A percentile compares a stretch with the other conserved stretches of the same genome.
These are phyloP conservation scores for Pseudogymnoascus sp. DNA, from an alignment of 2,329 filamentous ascomycete genomes.

Conservation along the genomic window DNA sequence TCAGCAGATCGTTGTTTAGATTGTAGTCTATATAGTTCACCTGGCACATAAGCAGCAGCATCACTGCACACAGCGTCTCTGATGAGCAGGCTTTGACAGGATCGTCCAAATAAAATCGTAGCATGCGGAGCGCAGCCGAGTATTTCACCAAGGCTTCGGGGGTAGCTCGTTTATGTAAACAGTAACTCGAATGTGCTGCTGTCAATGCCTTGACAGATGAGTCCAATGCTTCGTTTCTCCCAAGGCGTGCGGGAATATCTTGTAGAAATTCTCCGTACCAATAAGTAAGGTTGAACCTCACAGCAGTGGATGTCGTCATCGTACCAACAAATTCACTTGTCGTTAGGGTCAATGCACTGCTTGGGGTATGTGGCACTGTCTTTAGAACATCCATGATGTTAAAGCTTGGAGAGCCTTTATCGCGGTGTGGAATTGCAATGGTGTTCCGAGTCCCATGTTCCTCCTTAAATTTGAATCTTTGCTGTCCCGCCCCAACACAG, in stretches of 20 bases:
- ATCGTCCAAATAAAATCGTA: conserved; percentile 25
- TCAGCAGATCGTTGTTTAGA: background rate
- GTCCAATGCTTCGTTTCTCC: conserved; percentile 34
- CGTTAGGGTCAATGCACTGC: conserved; percentile 23
- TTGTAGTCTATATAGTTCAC: background rate
- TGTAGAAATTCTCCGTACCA: conserved; percentile 39
- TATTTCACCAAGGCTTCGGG: background rate
- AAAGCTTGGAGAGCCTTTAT: background rate
- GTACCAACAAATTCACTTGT: conserved; percentile 26
- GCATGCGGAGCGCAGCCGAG: conserved; percentile 4
- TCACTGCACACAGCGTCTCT: conserved; percentile 31
- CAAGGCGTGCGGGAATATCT: conserved; percentile 37
- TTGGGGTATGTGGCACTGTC: background rate
- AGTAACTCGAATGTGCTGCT: background rate
- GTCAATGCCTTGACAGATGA: background rate
- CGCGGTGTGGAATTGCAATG: background rate
- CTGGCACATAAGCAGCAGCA: conserved; percentile 29
- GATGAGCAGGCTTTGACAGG: conserved; percentile 25
- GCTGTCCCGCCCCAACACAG: conserved; percentile 38
- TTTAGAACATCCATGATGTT: background rate
- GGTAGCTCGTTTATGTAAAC: background rate
- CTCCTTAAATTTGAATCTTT: conserved; percentile 42
- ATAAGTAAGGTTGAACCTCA: conserved; percentile 36
- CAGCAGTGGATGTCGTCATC: conserved; percentile 32
- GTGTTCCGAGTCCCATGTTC: background rate